These are phyloP conservation scores for Cenchrus fungigraminus DNA, from an alignment of 176 grass and related monocot species.

Conservation along the genomic window DNA sequence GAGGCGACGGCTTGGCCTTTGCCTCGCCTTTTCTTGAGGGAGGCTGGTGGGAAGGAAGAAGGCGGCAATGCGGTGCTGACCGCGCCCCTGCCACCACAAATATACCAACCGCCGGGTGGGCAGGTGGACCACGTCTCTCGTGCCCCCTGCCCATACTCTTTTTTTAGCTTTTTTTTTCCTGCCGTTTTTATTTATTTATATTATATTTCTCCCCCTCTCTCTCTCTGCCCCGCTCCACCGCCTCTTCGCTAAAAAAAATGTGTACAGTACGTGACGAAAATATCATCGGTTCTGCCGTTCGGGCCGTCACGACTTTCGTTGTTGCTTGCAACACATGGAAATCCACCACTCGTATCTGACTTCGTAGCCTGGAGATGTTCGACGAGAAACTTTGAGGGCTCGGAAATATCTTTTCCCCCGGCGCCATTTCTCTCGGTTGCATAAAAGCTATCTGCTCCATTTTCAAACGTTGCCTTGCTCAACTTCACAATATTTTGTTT, in stretches of 20 bases:
- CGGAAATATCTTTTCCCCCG: too few relatives aligned
- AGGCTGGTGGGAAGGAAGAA: neutral
- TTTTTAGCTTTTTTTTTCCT: neutral
- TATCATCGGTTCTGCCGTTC: neutral
- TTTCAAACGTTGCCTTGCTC: too few relatives aligned
- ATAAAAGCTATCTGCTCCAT: too few relatives aligned
- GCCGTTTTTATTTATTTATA: neutral
- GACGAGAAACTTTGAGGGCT: too few relatives aligned
- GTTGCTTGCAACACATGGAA: neutral
- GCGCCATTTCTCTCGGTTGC: too few relatives aligned
- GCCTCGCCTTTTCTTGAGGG: constrained; percentile 34
- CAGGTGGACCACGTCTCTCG: constrained; percentile 49
- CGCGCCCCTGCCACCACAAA: constrained; percentile 35
- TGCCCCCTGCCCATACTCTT: neutral
- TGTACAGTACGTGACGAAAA: neutral
- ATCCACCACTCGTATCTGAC: too few relatives aligned
- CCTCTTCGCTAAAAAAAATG: neutral
- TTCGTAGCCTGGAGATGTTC: too few relatives aligned
- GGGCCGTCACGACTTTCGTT: neutral
- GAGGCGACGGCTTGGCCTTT: neutral
- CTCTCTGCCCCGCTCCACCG: neutral
- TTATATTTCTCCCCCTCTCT: neutral
- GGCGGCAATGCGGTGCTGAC: constrained; percentile 45
- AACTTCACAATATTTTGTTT: too few relatives aligned
- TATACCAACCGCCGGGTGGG: constrained; percentile 51